Evolutionary conservation across 2,329 filamentous ascomycete genomes (phyloP).

Genomic region (Cucurbitaria berberidis): DNA sequence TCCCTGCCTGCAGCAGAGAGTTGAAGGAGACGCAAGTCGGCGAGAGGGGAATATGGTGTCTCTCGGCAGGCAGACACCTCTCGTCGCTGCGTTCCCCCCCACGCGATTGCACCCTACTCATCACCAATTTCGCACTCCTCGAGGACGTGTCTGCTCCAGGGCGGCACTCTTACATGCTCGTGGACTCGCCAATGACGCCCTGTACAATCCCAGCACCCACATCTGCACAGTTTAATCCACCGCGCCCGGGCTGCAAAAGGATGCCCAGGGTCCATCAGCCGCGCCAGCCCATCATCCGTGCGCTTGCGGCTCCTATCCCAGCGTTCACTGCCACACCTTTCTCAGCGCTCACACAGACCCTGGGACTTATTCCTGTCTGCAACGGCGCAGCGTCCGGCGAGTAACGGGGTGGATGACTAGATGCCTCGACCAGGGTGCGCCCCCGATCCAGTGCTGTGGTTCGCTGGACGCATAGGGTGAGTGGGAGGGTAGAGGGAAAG

Average conservation of each 20-base stretch:
- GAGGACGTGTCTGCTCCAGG: neutral
- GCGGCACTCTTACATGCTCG: neutral
- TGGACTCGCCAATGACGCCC: neutral
- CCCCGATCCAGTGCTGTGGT: slow-evolving; percentile 21
- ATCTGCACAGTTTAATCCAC: too few species aligned
- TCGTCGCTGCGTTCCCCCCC: neutral
- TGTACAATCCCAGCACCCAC: neutral
- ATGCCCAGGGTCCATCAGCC: slow-evolving; percentile 13
- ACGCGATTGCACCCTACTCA: neutral
- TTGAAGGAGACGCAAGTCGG: neutral
- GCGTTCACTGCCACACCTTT: slow-evolving; percentile 24
- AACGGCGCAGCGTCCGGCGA: slow-evolving; percentile 27
- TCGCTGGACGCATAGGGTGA: slow-evolving; percentile 12
- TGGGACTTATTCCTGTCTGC: slow-evolving; percentile 37
- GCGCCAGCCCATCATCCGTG: too few species aligned
- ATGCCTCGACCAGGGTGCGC: slow-evolving; percentile 31
- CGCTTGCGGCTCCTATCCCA: slow-evolving; percentile 28
- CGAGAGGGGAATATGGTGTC: neutral
- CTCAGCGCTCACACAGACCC: slow-evolving; percentile 29
- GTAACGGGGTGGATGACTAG: slow-evolving; percentile 35
- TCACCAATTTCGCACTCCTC: neutral
- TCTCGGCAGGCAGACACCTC: neutral
- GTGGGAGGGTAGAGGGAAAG: neutral
- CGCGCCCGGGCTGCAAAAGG: too few species aligned
- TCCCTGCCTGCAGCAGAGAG: neutral